Percentiles rank a stretch among this genome's conserved stretches.
Conservation (phyloP, 1,139 yeast genomes). For the Martiniozyma asiatica region DNA sequence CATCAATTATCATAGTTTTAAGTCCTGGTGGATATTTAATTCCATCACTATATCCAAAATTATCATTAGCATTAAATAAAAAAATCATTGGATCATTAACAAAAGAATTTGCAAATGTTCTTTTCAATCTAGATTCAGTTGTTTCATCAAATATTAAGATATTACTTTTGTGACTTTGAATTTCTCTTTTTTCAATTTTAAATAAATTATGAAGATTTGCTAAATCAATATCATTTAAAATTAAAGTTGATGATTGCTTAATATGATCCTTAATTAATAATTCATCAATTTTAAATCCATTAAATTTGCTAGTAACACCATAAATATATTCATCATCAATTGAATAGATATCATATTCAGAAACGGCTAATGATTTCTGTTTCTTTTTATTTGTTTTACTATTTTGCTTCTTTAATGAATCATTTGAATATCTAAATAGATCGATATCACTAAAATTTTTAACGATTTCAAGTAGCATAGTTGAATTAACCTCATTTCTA, state of each 20-base stretch:
- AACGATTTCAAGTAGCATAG: conserved; percentile 32
- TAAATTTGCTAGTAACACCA: conserved; percentile 33
- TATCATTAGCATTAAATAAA: conserved; percentile 15
- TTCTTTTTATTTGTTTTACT: conserved; percentile 8
- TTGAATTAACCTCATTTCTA: conserved; percentile 31
- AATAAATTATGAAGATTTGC: conserved; percentile 7
- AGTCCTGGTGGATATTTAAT: conserved; percentile 20
- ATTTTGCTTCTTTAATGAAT: conserved; percentile 4
- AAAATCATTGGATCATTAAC: conserved; percentile 27
- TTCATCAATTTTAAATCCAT: conserved; percentile 24
- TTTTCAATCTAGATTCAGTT: conserved; percentile 21
- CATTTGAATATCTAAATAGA: conserved; percentile 21
- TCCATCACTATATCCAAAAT: conserved; percentile 18
- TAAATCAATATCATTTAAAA: conserved; percentile 13
- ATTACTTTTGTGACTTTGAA: conserved; percentile 22
- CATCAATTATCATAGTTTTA: conserved; percentile 52
- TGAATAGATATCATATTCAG: conserved; percentile 18
- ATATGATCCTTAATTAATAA: conserved; percentile 20
- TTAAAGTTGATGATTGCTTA: conserved; percentile 1
- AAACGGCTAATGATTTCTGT: conserved; percentile 1
- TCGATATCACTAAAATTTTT: conserved; percentile 32
- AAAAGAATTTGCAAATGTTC: conserved; percentile 24
- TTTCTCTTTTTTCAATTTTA: conserved; percentile 18
- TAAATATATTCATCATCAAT: conserved; percentile 29
- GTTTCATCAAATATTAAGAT: conserved; percentile 25